A percentile compares a stretch with the other conserved stretches of the same genome.
phyloP scores from a whole-genome alignment of 2,329 filamentous ascomycete genomes.

The Neofusicoccum ribis region DNA sequence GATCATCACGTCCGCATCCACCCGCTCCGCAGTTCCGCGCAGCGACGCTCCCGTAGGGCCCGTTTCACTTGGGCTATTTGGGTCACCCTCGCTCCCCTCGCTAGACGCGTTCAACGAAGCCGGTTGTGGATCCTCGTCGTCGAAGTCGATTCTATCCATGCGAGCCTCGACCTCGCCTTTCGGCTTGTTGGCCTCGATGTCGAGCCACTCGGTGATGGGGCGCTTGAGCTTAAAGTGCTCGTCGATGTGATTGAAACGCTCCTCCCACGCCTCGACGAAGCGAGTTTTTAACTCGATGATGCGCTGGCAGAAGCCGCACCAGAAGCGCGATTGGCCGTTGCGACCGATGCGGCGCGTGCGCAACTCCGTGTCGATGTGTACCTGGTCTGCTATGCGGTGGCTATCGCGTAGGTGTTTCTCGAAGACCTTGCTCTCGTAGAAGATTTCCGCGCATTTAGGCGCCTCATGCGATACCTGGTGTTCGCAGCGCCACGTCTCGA shows the following conservation, averaged over 20 bases:
- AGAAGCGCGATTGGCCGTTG: conserved; percentile 68
- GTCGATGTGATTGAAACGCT: conserved; percentile 74
- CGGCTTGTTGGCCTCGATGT: conserved; percentile 37
- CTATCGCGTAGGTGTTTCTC: conserved; percentile 56
- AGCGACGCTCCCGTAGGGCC: neutral
- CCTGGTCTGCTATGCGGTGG: conserved; percentile 46
- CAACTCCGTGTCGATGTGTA: conserved; percentile 45
- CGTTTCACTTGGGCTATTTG: neutral
- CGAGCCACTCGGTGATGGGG: conserved; percentile 60
- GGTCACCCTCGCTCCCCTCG: neutral
- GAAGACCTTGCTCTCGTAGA: conserved; percentile 61
- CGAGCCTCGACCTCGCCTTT: conserved; percentile 33
- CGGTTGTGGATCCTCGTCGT: conserved; percentile 22
- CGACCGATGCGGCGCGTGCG: conserved; percentile 62
- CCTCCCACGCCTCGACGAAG: conserved; percentile 59
- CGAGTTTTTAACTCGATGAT: conserved; percentile 55
- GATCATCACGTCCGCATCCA: neutral
- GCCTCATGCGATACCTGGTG: conserved; percentile 26
- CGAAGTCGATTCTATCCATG: conserved; percentile 23
- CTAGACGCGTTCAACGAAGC: too few relatives aligned
- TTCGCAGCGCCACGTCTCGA: conserved; percentile 72
- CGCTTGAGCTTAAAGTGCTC: conserved; percentile 63
- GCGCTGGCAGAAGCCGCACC: conserved; percentile 79
- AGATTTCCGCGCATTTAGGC: conserved; percentile 57
- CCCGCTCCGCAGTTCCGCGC: neutral